A percentile compares a stretch with the other conserved stretches of the same genome.
phyloP scores from a whole-genome alignment of 148 eudicot genomes.

The Limonium bicolor region DNA sequence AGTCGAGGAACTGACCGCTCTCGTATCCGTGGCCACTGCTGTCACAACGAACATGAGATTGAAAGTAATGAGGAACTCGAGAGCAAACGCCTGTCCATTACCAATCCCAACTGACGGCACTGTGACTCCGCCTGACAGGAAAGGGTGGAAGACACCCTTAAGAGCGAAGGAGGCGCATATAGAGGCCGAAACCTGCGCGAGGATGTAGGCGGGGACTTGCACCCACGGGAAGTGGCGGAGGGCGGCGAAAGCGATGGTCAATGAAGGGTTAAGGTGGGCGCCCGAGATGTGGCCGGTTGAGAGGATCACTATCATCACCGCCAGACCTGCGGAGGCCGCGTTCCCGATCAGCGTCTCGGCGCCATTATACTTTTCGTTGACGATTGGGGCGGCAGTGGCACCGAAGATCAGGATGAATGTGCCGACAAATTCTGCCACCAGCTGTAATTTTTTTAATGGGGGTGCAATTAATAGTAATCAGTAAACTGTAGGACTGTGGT shows the following conservation, averaged over 20 bases:
- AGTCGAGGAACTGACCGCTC: constrained; percentile 40
- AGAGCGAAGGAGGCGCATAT: constrained; percentile 78
- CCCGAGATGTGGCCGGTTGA: constrained; percentile 96
- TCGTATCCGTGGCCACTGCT: constrained; percentile 88
- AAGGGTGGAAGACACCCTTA: constrained; percentile 78
- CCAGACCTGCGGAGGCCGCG: constrained; percentile 79
- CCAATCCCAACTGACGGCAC: constrained; percentile 51
- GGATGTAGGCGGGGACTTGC: constrained; percentile 82
- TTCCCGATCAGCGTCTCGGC: constrained; percentile 71
- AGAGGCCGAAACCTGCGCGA: constrained; percentile 80
- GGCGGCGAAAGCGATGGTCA: constrained; percentile 83
- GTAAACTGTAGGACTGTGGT: too few species aligned
- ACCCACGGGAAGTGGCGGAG: constrained; percentile 93
- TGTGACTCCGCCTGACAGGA: constrained; percentile 83
- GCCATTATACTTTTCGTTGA: constrained; percentile 66
- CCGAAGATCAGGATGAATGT: constrained; percentile 87
- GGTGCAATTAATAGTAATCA: too few species aligned
- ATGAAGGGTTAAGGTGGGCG: constrained; percentile 83
- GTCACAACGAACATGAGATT: constrained; percentile 93
- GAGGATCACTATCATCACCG: constrained; percentile 80
- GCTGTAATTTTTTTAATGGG: constrained; percentile 24
- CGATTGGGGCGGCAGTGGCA: constrained; percentile 87
- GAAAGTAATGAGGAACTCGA: constrained; percentile 79
- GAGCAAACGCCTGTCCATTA: constrained; percentile 73
- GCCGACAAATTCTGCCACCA: constrained; percentile 89